phyloP scores from a whole-genome alignment of 1,139 yeast genomes.

The Geotrichum carabidarum region DNA sequence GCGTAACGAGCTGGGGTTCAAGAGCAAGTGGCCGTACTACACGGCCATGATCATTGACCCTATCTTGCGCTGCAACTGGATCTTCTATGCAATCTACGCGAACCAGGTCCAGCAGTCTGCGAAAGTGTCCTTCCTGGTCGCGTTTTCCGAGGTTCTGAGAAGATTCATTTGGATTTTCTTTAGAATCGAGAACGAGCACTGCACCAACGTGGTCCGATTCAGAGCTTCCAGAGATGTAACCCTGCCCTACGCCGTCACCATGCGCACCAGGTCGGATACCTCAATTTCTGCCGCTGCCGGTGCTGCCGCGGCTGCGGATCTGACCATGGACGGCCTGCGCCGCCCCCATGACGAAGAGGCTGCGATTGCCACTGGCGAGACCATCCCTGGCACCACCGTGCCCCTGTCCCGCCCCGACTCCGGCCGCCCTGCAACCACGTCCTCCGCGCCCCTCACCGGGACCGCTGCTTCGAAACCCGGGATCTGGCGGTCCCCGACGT shows the following conservation, averaged over 20 bases:
- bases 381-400: constrained; percentile 1
- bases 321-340: constrained; percentile 1
- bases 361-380: constrained; percentile 4
- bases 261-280: constrained; percentile 2
- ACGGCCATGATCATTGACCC: constrained; percentile 68
- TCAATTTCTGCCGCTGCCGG: constrained; percentile 1
- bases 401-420: neutral
- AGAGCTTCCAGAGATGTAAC: constrained; percentile 85
- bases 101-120: constrained; percentile 83
- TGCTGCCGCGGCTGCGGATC: neutral
- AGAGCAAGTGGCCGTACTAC: constrained; percentile 60
- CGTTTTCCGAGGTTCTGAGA: constrained; percentile 72
- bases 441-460: constrained; percentile 20
- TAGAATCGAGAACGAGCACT: constrained; percentile 94
- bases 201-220: constrained; percentile 76
- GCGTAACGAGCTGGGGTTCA: constrained; percentile 66
- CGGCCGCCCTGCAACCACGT: neutral
- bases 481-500: constrained; percentile 15
- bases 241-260: constrained; percentile 62
- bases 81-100: constrained; percentile 68
- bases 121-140: constrained; percentile 77
- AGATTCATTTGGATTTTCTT: constrained; percentile 84
- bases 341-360: constrained; percentile 4
- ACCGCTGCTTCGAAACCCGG: constrained; percentile 6
- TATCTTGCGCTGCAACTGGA: constrained; percentile 80